These are phyloP conservation scores for Alopecurus myosuroides DNA, from an alignment of 176 grass and related monocot species.

Conservation along the genomic window DNA sequence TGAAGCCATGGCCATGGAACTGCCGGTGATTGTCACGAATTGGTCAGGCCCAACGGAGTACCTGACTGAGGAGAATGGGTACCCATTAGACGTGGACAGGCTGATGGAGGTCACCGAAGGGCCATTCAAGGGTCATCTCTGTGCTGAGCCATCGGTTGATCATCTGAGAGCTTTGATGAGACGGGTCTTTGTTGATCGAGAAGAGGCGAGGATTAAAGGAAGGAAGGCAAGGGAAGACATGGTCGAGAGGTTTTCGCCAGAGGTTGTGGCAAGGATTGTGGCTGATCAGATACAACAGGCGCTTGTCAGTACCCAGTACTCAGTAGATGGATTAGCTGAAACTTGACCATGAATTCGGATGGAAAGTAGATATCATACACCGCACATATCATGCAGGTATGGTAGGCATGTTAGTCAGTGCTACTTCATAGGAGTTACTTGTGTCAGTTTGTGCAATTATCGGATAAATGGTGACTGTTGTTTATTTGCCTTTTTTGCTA, in stretches of 20 bases:
- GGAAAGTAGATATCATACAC: slow-evolving; percentile 8
- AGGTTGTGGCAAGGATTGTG: slow-evolving; percentile 47
- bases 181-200: slow-evolving; percentile 15
- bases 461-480: not conserved
- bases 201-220: slow-evolving; percentile 50
- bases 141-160: slow-evolving; percentile 46
- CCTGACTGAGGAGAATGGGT: slow-evolving; percentile 60
- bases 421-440: not conserved
- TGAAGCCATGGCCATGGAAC: slow-evolving; percentile 65
- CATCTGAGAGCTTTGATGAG: slow-evolving; percentile 57
- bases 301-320: slow-evolving; percentile 1
- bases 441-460: not conserved
- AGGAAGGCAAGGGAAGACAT: slow-evolving; percentile 57
- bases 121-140: slow-evolving; percentile 60
- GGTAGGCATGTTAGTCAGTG: not conserved
- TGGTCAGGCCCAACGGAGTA: slow-evolving; percentile 73
- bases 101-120: slow-evolving; percentile 44
- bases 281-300: slow-evolving; percentile 37
- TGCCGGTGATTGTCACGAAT: slow-evolving; percentile 60
- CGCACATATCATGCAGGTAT: not conserved
- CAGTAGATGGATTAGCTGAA: not conserved
- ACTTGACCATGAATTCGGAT: not conserved
- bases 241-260: slow-evolving; percentile 47
- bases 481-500: not conserved
- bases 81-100: slow-evolving; percentile 39